Base-by-base conservation (phyloP, 495 filamentous ascomycete species). In the Antarctomyces pellizariae region DNA sequence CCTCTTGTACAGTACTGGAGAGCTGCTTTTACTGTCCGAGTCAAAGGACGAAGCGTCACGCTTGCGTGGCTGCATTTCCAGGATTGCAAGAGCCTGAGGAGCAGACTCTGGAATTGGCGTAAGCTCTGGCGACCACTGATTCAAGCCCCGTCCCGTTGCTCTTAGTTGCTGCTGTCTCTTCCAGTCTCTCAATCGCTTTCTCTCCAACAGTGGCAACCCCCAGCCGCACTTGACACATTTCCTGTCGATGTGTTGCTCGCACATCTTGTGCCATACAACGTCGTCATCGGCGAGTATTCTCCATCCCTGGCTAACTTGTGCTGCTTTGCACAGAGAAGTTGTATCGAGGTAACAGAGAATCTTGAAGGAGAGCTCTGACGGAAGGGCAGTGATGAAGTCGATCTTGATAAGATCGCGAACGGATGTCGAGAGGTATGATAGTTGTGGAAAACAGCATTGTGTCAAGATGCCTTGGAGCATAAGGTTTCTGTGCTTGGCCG, bases 201-300 rank as follows among this genome's bases (percentile, higher is more conserved):
- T 62, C 38, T 95, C 86, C 29, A 97, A 46, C 25, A 86, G 53
- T 23, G 86, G 86, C 24, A 99, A 46, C 2, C 86, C 86, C 82
- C 79, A 92, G 9, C 89, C 84, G 42, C 86, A 99, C 44, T 92
- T 93, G 25, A 70, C 82, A 50, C 86, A 99, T 45, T 92, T 95
- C 26, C 83, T 62, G 38, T 86, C 79, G 29, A 91, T 95, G 41
- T 99, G 86, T 41, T 99, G 86, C 52, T 93, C 83, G 42, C 86
- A 99, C 84, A 99, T 95, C 30, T 71, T 73, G 37, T 93, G 84
- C 86, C 86, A 99, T 2, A 99, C 86, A 13, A 92, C 72, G 49
- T 99, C 84, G 42, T 91, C 82, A 45, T 93, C 89, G 2, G 86
- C 86, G 14, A 99, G 47, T 27, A 59, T 59, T 31, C 75, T 64